phyloP scores from a whole-genome alignment of 1,284 basidiomycete genomes.

The Moniliella sp. region DNA sequence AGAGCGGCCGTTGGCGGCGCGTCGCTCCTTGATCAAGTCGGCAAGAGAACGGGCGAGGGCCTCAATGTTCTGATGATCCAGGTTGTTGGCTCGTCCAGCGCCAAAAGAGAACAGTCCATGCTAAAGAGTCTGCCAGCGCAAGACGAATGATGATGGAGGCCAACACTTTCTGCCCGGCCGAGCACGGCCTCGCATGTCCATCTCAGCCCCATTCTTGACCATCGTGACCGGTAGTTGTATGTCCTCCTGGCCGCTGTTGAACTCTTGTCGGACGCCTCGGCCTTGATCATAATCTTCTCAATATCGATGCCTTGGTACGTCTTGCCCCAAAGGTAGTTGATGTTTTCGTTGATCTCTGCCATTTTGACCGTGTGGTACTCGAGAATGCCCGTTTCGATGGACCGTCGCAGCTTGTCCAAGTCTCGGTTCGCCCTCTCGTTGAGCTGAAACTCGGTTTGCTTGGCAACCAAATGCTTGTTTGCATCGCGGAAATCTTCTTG shows the following conservation, averaged over 20 bases:
- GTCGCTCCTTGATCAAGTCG: constrained; percentile 41
- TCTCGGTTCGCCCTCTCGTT: constrained; percentile 25
- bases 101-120: constrained; percentile 87
- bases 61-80: constrained; percentile 88
- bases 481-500: constrained; percentile 64
- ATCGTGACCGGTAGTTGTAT: constrained; percentile 97
- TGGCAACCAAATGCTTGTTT: constrained; percentile 62
- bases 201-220: constrained; percentile 93
- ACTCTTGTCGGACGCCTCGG: constrained; percentile 83
- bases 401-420: constrained; percentile 88
- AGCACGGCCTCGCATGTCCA: constrained; percentile 99
- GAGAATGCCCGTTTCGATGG: constrained; percentile 76
- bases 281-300: constrained; percentile 83
- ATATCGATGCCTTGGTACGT: constrained; percentile 99
- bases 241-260: constrained; percentile 38
- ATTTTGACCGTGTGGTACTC: constrained; percentile 92
- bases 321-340: constrained; percentile 61
- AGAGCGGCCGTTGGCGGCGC: constrained; percentile 53
- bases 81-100: constrained; percentile 90
- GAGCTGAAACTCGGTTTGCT: constrained; percentile 72
- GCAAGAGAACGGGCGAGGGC: constrained; percentile 72
- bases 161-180: constrained; percentile 92
- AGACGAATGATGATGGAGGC: constrained; percentile 96
- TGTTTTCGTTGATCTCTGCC: constrained; percentile 92
- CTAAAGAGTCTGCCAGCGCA: constrained; percentile 95